These are phyloP conservation scores for Pezicula carpinea DNA, from an alignment of 2,329 filamentous ascomycete genomes.

Conservation along the genomic window DNA sequence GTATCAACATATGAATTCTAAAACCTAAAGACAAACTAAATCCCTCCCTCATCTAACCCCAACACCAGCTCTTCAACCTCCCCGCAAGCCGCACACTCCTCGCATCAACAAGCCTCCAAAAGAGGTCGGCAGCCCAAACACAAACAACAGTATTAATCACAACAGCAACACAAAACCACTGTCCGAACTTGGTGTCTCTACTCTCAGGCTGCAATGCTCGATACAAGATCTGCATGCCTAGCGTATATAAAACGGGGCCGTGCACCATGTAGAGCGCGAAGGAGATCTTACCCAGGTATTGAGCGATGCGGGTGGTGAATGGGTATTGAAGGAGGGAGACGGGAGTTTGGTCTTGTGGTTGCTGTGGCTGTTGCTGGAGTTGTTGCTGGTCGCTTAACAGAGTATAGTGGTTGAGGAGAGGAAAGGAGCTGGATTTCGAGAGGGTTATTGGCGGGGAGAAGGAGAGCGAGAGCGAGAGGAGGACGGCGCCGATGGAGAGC, in stretches of 20 bases:
- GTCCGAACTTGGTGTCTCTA: neutral
- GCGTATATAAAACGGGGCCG: conserved; percentile 38
- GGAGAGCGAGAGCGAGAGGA: conserved; percentile 6
- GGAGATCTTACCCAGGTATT: conserved; percentile 49
- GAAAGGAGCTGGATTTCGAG: too few relatives aligned
- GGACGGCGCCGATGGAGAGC: conserved; percentile 4
- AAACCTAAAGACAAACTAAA: too few relatives aligned
- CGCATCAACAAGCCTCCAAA: conserved; percentile 49
- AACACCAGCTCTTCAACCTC: conserved; percentile 34
- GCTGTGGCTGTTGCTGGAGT: neutral
- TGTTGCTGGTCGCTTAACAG: too few relatives aligned
- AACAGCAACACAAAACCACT: conserved; percentile 26
- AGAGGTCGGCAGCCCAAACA: conserved; percentile 49
- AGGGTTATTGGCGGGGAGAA: conserved; percentile 31
- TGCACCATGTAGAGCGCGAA: conserved; percentile 52
- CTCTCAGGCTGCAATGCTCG: neutral
- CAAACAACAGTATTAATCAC: conserved; percentile 35
- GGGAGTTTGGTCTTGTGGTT: neutral
- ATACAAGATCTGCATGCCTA: conserved; percentile 13
- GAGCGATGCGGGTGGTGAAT: conserved; percentile 40
- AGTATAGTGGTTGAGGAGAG: too few relatives aligned
- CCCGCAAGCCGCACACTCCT: conserved; percentile 41
- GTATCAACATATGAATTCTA: too few relatives aligned
- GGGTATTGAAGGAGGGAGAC: conserved; percentile 25
- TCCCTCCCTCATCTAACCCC: too few relatives aligned